A percentile compares a stretch with the other conserved stretches of the same genome.
phyloP scores from a whole-genome alignment of 495 filamentous ascomycete species.

The Neurospora sp. region DNA sequence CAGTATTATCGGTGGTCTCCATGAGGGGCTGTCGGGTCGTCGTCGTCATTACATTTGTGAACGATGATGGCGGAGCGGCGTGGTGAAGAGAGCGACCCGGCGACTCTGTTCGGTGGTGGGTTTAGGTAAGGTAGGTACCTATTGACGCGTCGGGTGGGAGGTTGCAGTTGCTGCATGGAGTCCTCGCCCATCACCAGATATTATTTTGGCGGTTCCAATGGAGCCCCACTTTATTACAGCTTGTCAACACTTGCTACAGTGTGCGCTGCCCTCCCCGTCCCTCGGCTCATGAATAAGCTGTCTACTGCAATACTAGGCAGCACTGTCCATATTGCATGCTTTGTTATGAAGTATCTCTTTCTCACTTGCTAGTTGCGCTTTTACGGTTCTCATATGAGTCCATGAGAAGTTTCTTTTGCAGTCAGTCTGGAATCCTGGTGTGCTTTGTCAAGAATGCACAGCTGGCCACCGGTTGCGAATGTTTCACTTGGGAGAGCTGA shows the following conservation, averaged over 20 bases:
- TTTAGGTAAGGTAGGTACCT: slow-evolving; percentile 8
- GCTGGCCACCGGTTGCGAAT: not conserved
- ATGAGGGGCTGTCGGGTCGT: slow-evolving; percentile 26
- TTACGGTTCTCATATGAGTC: not conserved
- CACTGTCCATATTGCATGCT: not conserved
- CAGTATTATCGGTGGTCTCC: slow-evolving; percentile 48
- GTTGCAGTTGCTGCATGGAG: not conserved
- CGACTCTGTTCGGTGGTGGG: slow-evolving; percentile 2
- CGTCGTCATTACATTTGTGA: slow-evolving; percentile 22
- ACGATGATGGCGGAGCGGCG: slow-evolving; percentile 7
- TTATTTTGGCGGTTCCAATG: slow-evolving; percentile 20
- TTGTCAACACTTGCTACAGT: not conserved
- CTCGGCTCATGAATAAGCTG: not conserved
- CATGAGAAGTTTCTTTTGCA: not conserved
- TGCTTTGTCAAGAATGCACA: not conserved
- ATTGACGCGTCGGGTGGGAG: slow-evolving; percentile 22
- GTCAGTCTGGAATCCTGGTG: not conserved
- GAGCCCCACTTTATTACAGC: not conserved
- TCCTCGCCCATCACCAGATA: slow-evolving; percentile 13
- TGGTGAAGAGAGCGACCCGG: slow-evolving; percentile 1
- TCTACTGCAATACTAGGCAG: not conserved
- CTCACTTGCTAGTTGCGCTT: not conserved
- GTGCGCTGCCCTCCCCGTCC: not conserved
- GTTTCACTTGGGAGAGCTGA: not conserved
- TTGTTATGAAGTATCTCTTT: not conserved